Evolutionary conservation across 345 rosid species (phyloP), one percentile per base, ranked within the genome.

Genomic region (Linum usitatissimum): DNA sequence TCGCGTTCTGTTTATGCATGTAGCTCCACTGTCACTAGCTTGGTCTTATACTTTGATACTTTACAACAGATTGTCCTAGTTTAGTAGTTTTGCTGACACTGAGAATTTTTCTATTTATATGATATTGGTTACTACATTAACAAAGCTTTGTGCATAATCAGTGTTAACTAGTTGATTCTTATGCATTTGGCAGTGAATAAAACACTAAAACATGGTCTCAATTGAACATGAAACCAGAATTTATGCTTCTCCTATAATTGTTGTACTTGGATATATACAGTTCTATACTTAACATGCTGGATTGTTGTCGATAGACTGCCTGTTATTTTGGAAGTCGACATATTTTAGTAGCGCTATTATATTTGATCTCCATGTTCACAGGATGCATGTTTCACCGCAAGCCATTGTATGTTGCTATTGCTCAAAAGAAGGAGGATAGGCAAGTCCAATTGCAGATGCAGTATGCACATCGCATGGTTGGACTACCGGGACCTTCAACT

Each of bases 381-480:
- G 97, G 92, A 34, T 48, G 60, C 51, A 20, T 18, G 39, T 68
- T 78, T 66, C 75, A 71, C 68, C 86, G 83, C 14, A 75, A 65
- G 65, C 2, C 30, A 70, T 66, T 85, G 38, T 77, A 79, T 69
- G 88, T 87, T 61, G 82, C 90, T 55, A 70, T 76, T 61, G 95
- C 95, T 62, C 81, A 76, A 77, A 57, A 65, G 13, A 85, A 82
- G 76, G 84, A 70, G 66, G 86, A 79, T 58, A 77, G 76, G 17
- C 9, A 15, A 39, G 74, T 55, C 73, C 73, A 69, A 60, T 23
- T 72, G 71, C 91, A 72, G 65, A 68, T 62, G 40, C 55, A 64
- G 30, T 42, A 18, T 61, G 13, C 66, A 31, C 68, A 30, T 5
- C 30, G 6, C 53, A 58, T 73, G 59, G 67, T 73, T 9, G 86